Percentiles rank a stretch among this genome's conserved stretches.
These are phyloP conservation scores for Rosa rugosa DNA, from an alignment of 306 rosid species.

Conservation along the genomic window DNA sequence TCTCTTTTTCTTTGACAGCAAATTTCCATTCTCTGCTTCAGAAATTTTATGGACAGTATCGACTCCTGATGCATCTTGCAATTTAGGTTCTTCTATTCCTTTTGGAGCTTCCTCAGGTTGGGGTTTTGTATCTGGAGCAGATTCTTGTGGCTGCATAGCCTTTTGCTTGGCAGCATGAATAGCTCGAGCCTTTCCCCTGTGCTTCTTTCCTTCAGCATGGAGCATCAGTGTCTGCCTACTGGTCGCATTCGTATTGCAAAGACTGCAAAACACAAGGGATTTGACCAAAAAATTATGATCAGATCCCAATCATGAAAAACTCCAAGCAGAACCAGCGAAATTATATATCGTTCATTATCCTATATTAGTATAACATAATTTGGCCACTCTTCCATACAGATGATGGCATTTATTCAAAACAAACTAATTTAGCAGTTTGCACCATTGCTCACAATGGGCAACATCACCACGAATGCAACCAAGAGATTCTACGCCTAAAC, in stretches of 20 bases:
- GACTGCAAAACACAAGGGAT: slow-evolving; percentile 53
- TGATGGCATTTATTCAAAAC: slow-evolving; percentile 8
- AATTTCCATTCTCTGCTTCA: slow-evolving; percentile 37
- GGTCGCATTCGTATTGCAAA: slow-evolving; percentile 82
- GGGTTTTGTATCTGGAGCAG: slow-evolving; percentile 39
- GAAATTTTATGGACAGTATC: slow-evolving; percentile 15
- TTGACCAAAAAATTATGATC: slow-evolving; percentile 6
- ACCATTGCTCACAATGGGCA: neutral
- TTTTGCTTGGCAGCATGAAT: slow-evolving; percentile 61
- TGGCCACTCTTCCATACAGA: neutral
- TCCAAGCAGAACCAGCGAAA: neutral
- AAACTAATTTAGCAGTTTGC: neutral
- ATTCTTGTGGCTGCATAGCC: slow-evolving; percentile 39
- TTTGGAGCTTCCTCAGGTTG: slow-evolving; percentile 36
- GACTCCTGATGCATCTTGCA: slow-evolving; percentile 37
- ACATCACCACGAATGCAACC: neutral
- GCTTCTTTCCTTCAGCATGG: slow-evolving; percentile 99
- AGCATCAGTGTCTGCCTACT: slow-evolving; percentile 85
- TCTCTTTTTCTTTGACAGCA: slow-evolving; percentile 60
- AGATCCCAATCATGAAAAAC: neutral
- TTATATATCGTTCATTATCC: neutral
- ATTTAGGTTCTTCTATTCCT: slow-evolving; percentile 29
- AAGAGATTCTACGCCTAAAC: neutral
- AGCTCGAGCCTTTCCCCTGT: slow-evolving; percentile 79
- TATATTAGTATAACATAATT: no score